These are phyloP conservation scores for Monilinia laxa DNA, from an alignment of 2,329 filamentous ascomycete genomes.

Conservation along the genomic window DNA sequence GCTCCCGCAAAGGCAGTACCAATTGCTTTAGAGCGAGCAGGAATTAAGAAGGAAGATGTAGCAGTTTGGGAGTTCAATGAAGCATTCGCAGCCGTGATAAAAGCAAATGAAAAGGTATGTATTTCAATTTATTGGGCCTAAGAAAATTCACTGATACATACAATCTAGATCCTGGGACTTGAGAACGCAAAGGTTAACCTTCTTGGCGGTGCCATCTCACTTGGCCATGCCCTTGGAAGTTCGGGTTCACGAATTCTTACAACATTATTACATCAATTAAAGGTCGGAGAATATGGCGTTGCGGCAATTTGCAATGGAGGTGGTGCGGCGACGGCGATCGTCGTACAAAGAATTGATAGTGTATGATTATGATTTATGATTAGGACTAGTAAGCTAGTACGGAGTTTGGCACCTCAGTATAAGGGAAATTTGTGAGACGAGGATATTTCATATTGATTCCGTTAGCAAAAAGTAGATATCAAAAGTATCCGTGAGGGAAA, in stretches of 20 bases:
- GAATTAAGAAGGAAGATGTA: slow-evolving; percentile 88
- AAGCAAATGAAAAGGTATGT: slow-evolving; percentile 81
- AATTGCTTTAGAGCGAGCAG: slow-evolving; percentile 81
- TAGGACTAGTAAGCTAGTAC: background rate
- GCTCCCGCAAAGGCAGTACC: slow-evolving; percentile 91
- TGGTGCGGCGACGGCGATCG: slow-evolving; percentile 85
- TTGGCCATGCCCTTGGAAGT: slow-evolving; percentile 90
- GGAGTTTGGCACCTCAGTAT: background rate
- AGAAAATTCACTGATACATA: slow-evolving; percentile 21
- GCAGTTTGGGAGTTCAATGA: slow-evolving; percentile 98
- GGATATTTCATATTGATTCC: background rate
- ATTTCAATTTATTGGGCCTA: background rate
- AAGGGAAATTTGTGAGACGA: too few species aligned
- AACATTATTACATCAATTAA: slow-evolving; percentile 85
- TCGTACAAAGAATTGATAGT: slow-evolving; percentile 76
- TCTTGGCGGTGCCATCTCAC: slow-evolving; percentile 84
- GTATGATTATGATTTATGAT: slow-evolving; percentile 25
- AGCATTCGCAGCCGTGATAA: slow-evolving; percentile 93
- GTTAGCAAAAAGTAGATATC: background rate
- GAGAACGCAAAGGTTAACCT: slow-evolving; percentile 80
- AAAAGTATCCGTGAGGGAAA: background rate
- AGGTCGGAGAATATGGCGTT: slow-evolving; percentile 87
- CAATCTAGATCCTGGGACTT: slow-evolving; percentile 58
- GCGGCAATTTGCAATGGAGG: slow-evolving; percentile 97
- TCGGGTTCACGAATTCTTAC: slow-evolving; percentile 89